Evolutionary conservation across 805 yeast species (phyloP).

Genomic region (Starmerella stigmatis): DNA sequence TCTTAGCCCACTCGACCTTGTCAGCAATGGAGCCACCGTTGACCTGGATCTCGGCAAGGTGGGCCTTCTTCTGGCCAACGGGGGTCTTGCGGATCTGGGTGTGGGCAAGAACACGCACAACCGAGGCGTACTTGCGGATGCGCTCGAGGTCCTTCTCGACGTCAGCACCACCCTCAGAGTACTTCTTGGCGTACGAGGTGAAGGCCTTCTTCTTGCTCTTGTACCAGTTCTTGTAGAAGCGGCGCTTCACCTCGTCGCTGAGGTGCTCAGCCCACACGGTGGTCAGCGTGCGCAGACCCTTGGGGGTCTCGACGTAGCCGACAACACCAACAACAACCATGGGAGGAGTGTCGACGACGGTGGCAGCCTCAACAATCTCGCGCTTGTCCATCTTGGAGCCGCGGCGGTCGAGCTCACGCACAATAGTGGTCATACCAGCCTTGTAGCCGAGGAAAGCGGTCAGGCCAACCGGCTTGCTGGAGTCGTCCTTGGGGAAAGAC

Average conservation of each 20-base stretch:
- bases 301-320: slow-evolving; percentile 99
- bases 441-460: slow-evolving; percentile 99
- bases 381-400: slow-evolving; percentile 99
- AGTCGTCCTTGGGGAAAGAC: slow-evolving; percentile 98
- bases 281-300: slow-evolving; percentile 98
- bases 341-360: slow-evolving; percentile 99
- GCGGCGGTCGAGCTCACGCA: slow-evolving; percentile 99
- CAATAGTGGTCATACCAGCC: slow-evolving; percentile 99
- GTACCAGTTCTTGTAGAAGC: slow-evolving; percentile 99
- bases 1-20: slow-evolving; percentile 97
- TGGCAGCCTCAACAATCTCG: slow-evolving; percentile 98
- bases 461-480: slow-evolving; percentile 94
- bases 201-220: slow-evolving; percentile 99
- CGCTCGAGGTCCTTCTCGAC: slow-evolving; percentile 95
- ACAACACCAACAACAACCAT: slow-evolving; percentile 98
- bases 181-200: slow-evolving; percentile 99
- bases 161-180: slow-evolving; percentile 81
- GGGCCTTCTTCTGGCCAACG: slow-evolving; percentile 98
- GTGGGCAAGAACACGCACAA: slow-evolving; percentile 98
- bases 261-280: slow-evolving; percentile 99
- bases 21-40: slow-evolving; percentile 98
- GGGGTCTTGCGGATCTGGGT: slow-evolving; percentile 99
- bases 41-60: slow-evolving; percentile 97
- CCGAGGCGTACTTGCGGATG: slow-evolving; percentile 95
- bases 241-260: slow-evolving; percentile 97